Evolutionary conservation across 768 basidiomycete genomes (phyloP).

Genomic region (Lactifluus hygrophoroides): DNA sequence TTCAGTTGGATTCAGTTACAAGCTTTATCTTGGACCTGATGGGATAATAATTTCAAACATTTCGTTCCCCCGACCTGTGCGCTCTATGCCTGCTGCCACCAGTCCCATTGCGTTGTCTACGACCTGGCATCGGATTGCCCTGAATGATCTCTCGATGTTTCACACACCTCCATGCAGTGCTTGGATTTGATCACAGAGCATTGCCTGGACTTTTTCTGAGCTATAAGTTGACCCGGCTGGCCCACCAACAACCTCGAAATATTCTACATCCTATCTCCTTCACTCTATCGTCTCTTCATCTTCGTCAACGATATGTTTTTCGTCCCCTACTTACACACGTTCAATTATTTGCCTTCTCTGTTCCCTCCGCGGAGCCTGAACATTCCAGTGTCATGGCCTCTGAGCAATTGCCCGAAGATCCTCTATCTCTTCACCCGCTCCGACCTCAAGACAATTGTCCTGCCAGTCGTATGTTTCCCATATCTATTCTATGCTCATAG

Average conservation of each 20-base stretch:
- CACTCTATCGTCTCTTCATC: not conserved
- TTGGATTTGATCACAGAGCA: too few relatives aligned
- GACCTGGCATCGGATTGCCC: too few relatives aligned
- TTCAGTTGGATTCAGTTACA: too few relatives aligned
- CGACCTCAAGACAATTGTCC: slow-evolving; percentile 14
- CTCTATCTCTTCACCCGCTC: slow-evolving; percentile 14
- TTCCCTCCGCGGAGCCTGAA: not conserved
- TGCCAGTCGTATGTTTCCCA: slow-evolving; percentile 1
- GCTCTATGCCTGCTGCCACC: too few relatives aligned
- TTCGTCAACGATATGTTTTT: not conserved
- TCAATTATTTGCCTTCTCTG: not conserved
- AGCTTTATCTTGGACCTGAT: too few relatives aligned
- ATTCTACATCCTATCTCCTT: not conserved
- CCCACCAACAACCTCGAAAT: not conserved
- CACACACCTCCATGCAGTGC: too few relatives aligned
- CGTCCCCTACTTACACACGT: not conserved
- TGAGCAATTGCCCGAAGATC: not conserved
- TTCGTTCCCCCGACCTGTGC: too few relatives aligned
- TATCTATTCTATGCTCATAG: not conserved
- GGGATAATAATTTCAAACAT: too few relatives aligned
- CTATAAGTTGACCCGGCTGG: not conserved
- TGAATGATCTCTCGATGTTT: too few relatives aligned
- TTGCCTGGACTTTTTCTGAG: not conserved
- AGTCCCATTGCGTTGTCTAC: too few relatives aligned
- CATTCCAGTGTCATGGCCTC: not conserved